Percentiles rank a stretch among this genome's conserved stretches.
Evolutionary conservation across 2,329 filamentous ascomycete species (phyloP).

Genomic region (Curvularia spicifera): DNA sequence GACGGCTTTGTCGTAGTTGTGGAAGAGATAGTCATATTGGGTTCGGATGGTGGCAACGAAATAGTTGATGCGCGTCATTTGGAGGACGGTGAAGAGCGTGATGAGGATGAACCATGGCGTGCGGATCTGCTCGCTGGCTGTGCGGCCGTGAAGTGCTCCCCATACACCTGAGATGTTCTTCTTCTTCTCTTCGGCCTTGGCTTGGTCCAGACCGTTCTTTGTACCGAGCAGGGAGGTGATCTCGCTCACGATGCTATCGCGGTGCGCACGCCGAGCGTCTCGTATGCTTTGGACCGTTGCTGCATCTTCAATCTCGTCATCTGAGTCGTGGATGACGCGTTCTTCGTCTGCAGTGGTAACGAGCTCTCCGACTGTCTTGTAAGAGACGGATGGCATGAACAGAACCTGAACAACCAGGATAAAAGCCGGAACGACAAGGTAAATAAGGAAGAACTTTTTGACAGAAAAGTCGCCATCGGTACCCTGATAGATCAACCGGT

Average conservation of each 20-base stretch:
- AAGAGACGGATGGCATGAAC: slow-evolving; percentile 56
- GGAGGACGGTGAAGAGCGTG: slow-evolving; percentile 73
- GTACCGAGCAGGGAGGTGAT: slow-evolving; percentile 77
- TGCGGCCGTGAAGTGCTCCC: slow-evolving; percentile 79
- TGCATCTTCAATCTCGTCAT: slow-evolving; percentile 60
- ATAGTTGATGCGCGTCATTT: slow-evolving; percentile 84
- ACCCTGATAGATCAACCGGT: slow-evolving; percentile 55
- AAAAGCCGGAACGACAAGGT: slow-evolving; percentile 55
- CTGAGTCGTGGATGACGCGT: slow-evolving; percentile 59
- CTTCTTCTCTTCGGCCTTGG: slow-evolving; percentile 69
- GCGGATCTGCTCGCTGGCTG: slow-evolving; percentile 73
- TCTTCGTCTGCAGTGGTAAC: slow-evolving; percentile 70
- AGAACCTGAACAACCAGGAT: slow-evolving; percentile 55
- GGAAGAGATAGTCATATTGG: slow-evolving; percentile 80
- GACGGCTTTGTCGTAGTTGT: slow-evolving; percentile 65
- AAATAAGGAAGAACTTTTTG: slow-evolving; percentile 59
- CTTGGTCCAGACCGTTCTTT: slow-evolving; percentile 67
- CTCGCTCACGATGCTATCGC: slow-evolving; percentile 69
- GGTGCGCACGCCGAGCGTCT: slow-evolving; percentile 64
- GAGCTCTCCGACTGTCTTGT: slow-evolving; percentile 74
- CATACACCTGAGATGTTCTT: slow-evolving; percentile 78
- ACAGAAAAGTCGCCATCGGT: slow-evolving; percentile 52
- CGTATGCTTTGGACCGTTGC: slow-evolving; percentile 56
- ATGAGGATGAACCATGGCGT: slow-evolving; percentile 88
- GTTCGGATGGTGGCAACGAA: slow-evolving; percentile 86